Conservation (phyloP, 2,329 filamentous ascomycete species). For the Colletotrichum graminicola region DNA sequence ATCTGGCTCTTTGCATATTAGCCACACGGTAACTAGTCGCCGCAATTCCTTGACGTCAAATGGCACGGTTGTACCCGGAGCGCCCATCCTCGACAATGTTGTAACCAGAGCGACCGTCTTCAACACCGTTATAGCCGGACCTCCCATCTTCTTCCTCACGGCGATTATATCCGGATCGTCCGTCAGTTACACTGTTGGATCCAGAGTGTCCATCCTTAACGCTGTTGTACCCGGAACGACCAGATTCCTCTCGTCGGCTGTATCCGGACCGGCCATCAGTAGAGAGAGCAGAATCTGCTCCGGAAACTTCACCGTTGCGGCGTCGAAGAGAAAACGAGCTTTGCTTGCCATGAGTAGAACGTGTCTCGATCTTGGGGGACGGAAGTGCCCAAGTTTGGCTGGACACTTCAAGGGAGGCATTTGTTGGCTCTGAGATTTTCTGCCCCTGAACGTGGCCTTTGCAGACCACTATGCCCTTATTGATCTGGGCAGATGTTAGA, state of each 20-base stretch:
- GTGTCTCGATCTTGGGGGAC: no score
- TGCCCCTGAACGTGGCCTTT: not conserved
- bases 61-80: not conserved
- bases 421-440: not conserved
- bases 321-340: not conserved
- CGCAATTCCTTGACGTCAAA: no score
- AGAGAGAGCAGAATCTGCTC: not conserved
- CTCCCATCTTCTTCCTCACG: not conserved
- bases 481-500: not conserved
- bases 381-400: not conserved
- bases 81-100: constrained; percentile 14
- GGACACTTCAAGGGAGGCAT: not conserved
- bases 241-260: not conserved
- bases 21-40: no score
- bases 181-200: not conserved
- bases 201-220: not conserved
- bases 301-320: not conserved
- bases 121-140: not conserved
- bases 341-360: no score
- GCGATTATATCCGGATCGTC: not conserved
- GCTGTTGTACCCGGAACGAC: constrained; percentile 9
- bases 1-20: no score
- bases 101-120: not conserved
- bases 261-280: not conserved
- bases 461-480: not conserved